A percentile compares a stretch with the other conserved stretches of the same genome.
Conservation (phyloP, 192 early-diverging fungal genomes). For the Radiomyces spectabilis region DNA sequence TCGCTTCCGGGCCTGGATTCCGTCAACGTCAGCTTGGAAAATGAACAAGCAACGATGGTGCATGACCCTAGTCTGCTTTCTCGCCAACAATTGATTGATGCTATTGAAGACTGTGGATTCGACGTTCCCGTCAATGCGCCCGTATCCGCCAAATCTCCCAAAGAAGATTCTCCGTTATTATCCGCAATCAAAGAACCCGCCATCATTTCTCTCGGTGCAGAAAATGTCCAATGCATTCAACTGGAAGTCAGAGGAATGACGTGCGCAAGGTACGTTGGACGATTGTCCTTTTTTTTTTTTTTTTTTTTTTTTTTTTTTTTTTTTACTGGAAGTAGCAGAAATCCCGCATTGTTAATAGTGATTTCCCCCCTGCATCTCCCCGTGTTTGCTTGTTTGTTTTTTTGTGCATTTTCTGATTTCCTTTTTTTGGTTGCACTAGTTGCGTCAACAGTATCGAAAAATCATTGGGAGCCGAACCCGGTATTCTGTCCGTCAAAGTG, state of each 20-base stretch:
- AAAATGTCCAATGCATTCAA: neutral
- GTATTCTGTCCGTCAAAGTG: constrained; percentile 70
- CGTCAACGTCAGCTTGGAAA: constrained; percentile 16
- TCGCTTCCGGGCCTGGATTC: neutral
- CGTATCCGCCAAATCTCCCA: no score
- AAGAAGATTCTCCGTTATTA: constrained; percentile 65
- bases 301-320: no score
- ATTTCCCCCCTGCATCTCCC: no score
- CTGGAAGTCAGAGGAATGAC: constrained; percentile 94
- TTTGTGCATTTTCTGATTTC: no score
- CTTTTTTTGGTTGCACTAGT: no score
- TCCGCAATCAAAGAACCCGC: constrained; percentile 80
- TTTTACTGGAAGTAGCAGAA: no score
- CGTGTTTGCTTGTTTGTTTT: no score
- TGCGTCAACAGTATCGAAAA: constrained; percentile 86
- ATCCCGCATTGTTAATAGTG: no score
- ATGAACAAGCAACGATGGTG: constrained; percentile 17
- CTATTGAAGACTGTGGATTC: constrained; percentile 65
- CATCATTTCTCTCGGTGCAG: constrained; percentile 53
- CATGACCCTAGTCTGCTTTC: constrained; percentile 4
- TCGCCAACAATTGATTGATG: constrained; percentile 21
- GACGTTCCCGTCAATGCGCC: constrained; percentile 42
- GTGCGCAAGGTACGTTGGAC: no score
- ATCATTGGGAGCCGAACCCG: constrained; percentile 42
- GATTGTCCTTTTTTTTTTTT: no score